Conservation (phyloP, 2,329 filamentous ascomycete species). For the Colletotrichum musae region DNA sequence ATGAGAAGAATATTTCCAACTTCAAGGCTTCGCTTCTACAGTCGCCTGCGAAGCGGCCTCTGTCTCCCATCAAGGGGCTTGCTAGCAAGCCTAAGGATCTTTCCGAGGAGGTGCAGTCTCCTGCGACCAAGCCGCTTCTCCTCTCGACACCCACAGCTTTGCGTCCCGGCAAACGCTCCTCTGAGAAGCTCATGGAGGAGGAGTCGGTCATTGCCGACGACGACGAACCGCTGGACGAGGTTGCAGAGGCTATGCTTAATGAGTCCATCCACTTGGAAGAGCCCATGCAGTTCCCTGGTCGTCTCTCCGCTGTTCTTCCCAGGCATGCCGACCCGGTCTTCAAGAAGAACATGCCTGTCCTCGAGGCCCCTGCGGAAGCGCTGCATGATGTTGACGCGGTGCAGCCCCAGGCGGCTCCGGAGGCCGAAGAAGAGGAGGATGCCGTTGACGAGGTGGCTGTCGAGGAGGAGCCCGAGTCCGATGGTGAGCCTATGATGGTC, state of each 20-base stretch:
- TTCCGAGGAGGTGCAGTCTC: constrained; percentile 44
- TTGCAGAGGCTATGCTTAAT: constrained; percentile 44
- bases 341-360: constrained; percentile 50
- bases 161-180: constrained; percentile 48
- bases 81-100: constrained; percentile 45
- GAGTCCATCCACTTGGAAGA: constrained; percentile 50
- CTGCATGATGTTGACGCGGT: neutral
- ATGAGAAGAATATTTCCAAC: constrained; percentile 53
- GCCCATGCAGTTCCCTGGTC: constrained; percentile 60
- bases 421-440: constrained; percentile 33
- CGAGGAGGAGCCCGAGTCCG: constrained; percentile 14
- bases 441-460: constrained; percentile 8
- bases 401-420: constrained; percentile 21
- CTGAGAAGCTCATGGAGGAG: constrained; percentile 55
- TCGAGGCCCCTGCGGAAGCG: constrained; percentile 37
- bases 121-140: constrained; percentile 54
- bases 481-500: constrained; percentile 43
- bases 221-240: constrained; percentile 43
- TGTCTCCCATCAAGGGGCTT: constrained; percentile 60
- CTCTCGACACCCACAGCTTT: constrained; percentile 48
- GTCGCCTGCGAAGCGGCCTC: constrained; percentile 66
- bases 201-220: constrained; percentile 44
- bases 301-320: constrained; percentile 61
- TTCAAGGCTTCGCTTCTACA: constrained; percentile 65
- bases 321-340: constrained; percentile 58